Evolutionary conservation across 768 basidiomycete genomes (phyloP), one percentile per base, ranked within the genome.

Genomic region (Paxillus ammoniavirescens): DNA sequence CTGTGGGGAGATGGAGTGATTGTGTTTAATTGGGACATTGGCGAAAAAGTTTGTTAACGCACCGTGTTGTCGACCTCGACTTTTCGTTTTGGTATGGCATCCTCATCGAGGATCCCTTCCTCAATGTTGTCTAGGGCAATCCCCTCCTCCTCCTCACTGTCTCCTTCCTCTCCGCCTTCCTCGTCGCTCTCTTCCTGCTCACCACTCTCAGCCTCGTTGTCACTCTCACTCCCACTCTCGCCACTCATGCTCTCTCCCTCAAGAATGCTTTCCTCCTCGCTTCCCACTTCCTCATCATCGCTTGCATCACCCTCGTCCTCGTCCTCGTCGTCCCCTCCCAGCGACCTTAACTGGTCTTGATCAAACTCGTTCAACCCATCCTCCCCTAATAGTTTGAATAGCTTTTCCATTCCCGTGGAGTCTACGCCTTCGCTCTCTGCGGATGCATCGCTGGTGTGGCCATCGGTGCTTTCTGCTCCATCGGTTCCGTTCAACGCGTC

Each of bases 81-180:
- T 58, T 93, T 95, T 76, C 87, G 87, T 54, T 76, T 77, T n/a
- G 88, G 91, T 28, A 93, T 79, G 1, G 76, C 81, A 63, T 96
- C 94, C 52, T 91, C 88, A 56, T 93, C 90, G 13, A 92, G 76
- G 5, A 74, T 69, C 12, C 64, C 74, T 15, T 78, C 80, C 15
- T 86, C 84, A 6, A 82, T 72, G 38, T 91, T 87, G 59, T 93
- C 91, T 9, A 93, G 71, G 1, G 81, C 77, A 30, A 91, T 65
- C 10, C 74, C 78, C 13, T 79, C 74, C 13, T 75, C 76, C 2
- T 66, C 75, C 2, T 65, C 68, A 10, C 56, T 69, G 0, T 67
- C 70, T 4, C 71, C 73, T 2, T 61, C 69, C 30, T 58, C 66
- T 4, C 61, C 56, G 0, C 47, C 60, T 8, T 68, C 44, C 61